phyloP scores from a whole-genome alignment of 768 basidiomycete species.

The Cyclocybe aegerita region DNA sequence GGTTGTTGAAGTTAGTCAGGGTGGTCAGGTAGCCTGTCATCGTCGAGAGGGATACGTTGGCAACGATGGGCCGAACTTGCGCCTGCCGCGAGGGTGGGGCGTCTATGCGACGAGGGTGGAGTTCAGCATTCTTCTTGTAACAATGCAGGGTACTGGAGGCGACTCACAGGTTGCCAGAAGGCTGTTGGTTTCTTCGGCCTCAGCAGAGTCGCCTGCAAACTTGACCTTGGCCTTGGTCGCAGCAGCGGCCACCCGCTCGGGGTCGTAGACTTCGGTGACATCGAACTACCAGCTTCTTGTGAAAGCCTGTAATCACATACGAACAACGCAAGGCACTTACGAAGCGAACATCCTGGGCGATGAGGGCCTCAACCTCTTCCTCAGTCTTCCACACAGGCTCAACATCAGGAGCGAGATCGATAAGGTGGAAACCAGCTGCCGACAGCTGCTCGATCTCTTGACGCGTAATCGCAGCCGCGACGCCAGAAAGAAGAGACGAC shows the following conservation, averaged over 20 bases:
- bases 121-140: not conserved
- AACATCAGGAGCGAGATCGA: slow-evolving; percentile 25
- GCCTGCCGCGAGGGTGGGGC: slow-evolving; percentile 24
- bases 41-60: slow-evolving; percentile 19
- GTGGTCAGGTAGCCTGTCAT: slow-evolving; percentile 30
- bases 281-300: slow-evolving; percentile 24
- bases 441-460: slow-evolving; percentile 24
- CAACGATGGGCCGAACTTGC: slow-evolving; percentile 20
- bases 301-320: not conserved
- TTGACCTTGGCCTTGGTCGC: not conserved
- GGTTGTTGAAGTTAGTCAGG: slow-evolving; percentile 32
- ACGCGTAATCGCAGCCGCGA: slow-evolving; percentile 24
- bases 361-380: slow-evolving; percentile 27
- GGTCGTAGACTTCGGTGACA: slow-evolving; percentile 29
- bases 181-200: no score
- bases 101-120: slow-evolving; percentile 9
- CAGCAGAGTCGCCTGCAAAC: no score
- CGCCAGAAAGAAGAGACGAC: no score
- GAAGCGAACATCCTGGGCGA: slow-evolving; percentile 20
- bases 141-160: not conserved
- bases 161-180: not conserved
- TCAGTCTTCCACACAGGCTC: slow-evolving; percentile 32
- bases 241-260: not conserved
- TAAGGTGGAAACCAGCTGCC: slow-evolving; percentile 28
- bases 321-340: slow-evolving; percentile 14